These are phyloP conservation scores for Ceratocystis huliohia DNA, from an alignment of 2,329 filamentous ascomycete genomes.

Conservation along the genomic window DNA sequence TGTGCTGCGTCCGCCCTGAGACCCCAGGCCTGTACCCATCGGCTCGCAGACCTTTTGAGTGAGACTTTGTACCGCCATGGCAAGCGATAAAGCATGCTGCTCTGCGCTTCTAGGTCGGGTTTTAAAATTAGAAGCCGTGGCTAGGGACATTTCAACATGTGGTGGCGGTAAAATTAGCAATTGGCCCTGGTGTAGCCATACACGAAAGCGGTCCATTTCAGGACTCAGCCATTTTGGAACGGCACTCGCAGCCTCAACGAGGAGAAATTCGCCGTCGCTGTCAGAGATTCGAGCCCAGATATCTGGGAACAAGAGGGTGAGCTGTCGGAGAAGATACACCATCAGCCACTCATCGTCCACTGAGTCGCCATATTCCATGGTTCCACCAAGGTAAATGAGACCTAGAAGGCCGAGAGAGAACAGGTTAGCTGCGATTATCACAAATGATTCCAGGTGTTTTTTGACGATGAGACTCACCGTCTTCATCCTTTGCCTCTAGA, in stretches of 20 bases:
- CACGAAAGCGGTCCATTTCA: slow-evolving; percentile 72
- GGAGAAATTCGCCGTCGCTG: slow-evolving; percentile 85
- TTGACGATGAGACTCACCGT: slow-evolving; percentile 34
- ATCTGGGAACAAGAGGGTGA: slow-evolving; percentile 58
- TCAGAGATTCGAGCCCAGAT: slow-evolving; percentile 77
- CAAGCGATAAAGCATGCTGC: not conserved
- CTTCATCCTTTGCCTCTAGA: slow-evolving; percentile 49
- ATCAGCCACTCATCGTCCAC: slow-evolving; percentile 97
- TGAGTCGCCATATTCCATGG: slow-evolving; percentile 82
- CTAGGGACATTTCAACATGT: slow-evolving; percentile 38
- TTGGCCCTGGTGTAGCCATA: slow-evolving; percentile 74
- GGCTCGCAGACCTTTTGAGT: not conserved
- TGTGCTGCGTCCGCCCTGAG: not conserved
- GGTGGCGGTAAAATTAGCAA: slow-evolving; percentile 58
- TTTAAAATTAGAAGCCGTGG: not conserved
- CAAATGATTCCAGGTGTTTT: not conserved
- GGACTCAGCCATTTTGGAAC: slow-evolving; percentile 85
- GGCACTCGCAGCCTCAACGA: slow-evolving; percentile 82
- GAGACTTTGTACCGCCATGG: slow-evolving; percentile 2
- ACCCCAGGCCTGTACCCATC: not conserved
- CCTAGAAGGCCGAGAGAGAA: slow-evolving; percentile 27
- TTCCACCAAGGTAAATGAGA: slow-evolving; percentile 55
- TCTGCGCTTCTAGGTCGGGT: not conserved
- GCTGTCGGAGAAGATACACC: slow-evolving; percentile 72
- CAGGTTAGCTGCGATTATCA: not conserved